These are phyloP conservation scores for Rubia balearica DNA, from an alignment of 305 asterid species.

Conservation along the genomic window DNA sequence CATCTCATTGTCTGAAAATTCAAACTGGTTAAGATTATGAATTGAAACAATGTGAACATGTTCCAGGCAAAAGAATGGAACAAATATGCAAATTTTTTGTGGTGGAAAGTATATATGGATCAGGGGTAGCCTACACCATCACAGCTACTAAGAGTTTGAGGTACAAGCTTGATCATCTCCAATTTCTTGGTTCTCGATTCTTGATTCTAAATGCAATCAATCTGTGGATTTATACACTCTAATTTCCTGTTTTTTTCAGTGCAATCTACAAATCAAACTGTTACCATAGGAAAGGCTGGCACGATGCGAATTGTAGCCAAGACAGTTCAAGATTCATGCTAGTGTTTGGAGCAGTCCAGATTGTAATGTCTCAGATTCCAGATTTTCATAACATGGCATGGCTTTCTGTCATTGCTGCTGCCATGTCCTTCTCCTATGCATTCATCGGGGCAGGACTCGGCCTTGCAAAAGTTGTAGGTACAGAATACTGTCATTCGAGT, in stretches of 20 bases:
- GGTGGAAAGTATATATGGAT: constrained; percentile 35
- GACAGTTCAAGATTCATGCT: constrained; percentile 33
- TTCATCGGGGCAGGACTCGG: constrained; percentile 62
- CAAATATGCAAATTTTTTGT: constrained; percentile 29
- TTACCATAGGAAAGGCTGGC: constrained; percentile 35
- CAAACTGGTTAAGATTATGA: not conserved
- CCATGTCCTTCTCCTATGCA: constrained; percentile 67
- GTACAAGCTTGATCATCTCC: constrained; percentile 12
- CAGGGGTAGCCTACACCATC: constrained; percentile 37
- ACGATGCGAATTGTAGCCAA: constrained; percentile 33
- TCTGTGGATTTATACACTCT: too few relatives aligned
- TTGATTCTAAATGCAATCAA: not conserved
- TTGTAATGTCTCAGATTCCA: constrained; percentile 62
- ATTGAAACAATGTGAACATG: not conserved
- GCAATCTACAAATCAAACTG: constrained; percentile 65
- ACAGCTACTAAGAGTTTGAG: constrained; percentile 33
- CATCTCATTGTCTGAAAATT: not conserved
- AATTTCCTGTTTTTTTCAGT: constrained; percentile 22
- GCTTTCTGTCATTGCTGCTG: constrained; percentile 67
- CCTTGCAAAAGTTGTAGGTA: constrained; percentile 52
- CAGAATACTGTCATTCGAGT: not conserved
- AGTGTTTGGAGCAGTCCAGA: constrained; percentile 46
- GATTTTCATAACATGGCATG: constrained; percentile 69
- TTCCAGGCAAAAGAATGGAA: constrained; percentile 26
- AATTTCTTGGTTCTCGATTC: not conserved